Base-by-base conservation (phyloP, 495 filamentous ascomycete species). In the Lasiosphaeria ovina region DNA sequence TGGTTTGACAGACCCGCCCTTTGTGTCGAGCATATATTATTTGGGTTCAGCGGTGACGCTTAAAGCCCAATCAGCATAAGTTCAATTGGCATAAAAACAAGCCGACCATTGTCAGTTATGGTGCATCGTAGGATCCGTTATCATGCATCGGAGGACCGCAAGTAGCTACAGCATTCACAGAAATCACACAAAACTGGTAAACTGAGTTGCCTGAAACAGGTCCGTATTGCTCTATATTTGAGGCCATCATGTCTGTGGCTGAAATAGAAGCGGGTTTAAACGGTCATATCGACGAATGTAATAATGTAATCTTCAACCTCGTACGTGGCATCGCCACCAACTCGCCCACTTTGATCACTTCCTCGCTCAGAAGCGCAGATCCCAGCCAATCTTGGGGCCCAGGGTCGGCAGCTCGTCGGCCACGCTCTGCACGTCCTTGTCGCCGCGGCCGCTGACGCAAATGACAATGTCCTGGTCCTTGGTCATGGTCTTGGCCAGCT, bases 341-440 rank as follows among this genome's bases (percentile, higher is more conserved):
- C 16, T 33, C 14, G 14, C n/a, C 32, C 36, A 17, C n/a, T n/a
- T n/a, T n/a, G n/a, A n/a, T n/a, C n/a, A n/a, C n/a, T n/a, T n/a
- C 9, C 11, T 17, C 48, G 3, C 58, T 69, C 70, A 80, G 49
- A 86, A 97, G 52, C 94, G 84, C 77, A 98, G 75, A 79, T 98
- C 93, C 94, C 94, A 98, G 58, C 91, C 91, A 73, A 98, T 98
- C 79, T 87, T 75, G 8, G 95, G 95, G 0, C 94, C 94, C 60
- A 98, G 68, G 59, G 78, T 88, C 31, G 94, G 94, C 65, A 98
- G 76, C 75, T 96, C 91, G 61, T 98, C 94, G 3, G 94, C 94
- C 44, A 98, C 93, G 69, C 90, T 95, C 85, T 98, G 92, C 44
- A 98, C 94, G 73, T 98, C 94, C 83, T 98, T 98, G 70, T 98